Evolutionary conservation across 1,284 basidiomycete species (phyloP).

Genomic region (Inonotus obliquus): DNA sequence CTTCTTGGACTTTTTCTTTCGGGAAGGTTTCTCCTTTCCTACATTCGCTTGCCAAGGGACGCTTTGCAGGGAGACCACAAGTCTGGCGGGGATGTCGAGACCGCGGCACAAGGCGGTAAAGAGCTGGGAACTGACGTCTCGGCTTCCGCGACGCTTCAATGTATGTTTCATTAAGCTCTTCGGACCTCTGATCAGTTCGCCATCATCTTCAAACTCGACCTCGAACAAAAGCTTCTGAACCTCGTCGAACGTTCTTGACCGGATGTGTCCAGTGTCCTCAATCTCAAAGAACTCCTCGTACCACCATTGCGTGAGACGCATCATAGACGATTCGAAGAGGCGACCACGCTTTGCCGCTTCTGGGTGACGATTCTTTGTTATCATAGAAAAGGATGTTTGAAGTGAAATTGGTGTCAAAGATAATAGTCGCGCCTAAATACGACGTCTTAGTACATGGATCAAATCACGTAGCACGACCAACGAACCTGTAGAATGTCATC

Average conservation of each 20-base stretch:
- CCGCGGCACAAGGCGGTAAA: constrained; percentile 90
- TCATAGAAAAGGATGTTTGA: constrained; percentile 73
- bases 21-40: constrained; percentile 46
- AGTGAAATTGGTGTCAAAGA: constrained; percentile 78
- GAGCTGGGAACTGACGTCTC: constrained; percentile 87
- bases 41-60: constrained; percentile 76
- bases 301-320: constrained; percentile 82
- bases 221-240: constrained; percentile 27
- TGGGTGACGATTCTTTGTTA: constrained; percentile 80
- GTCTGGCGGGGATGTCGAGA: constrained; percentile 80
- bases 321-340: constrained; percentile 78
- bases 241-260: constrained; percentile 66
- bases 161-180: constrained; percentile 91
- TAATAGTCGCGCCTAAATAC: constrained; percentile 71
- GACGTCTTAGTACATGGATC: constrained; percentile 6
- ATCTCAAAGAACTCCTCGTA: constrained; percentile 68
- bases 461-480: constrained; percentile 9
- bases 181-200: constrained; percentile 67
- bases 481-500: constrained; percentile 78
- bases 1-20: constrained; percentile 38
- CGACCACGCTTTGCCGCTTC: constrained; percentile 76
- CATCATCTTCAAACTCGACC: constrained; percentile 44
- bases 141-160: constrained; percentile 73
- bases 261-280: constrained; percentile 56
- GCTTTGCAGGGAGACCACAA: constrained; percentile 89